phyloP scores from a whole-genome alignment of 257 asterid species.

The Nyctanthes arbortristis region DNA sequence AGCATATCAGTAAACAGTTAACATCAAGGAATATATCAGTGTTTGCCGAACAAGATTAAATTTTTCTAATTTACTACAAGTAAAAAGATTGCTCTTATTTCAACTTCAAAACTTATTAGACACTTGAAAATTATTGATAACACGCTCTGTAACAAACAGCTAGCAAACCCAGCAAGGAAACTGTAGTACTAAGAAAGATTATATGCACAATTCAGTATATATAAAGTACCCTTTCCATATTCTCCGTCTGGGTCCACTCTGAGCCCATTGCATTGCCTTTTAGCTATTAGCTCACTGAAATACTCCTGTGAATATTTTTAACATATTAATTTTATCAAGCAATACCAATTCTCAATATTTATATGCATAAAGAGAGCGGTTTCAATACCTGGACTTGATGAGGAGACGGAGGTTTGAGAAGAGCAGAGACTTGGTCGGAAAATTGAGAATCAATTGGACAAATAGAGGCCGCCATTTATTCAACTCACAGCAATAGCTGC shows the following conservation, averaged over 20 bases:
- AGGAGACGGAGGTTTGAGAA: slow-evolving; percentile 62
- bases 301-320: slow-evolving; percentile 45
- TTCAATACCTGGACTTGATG: slow-evolving; percentile 54
- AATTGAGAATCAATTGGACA: slow-evolving; percentile 53
- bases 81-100: not conserved
- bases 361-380: not conserved
- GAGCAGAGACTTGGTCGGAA: slow-evolving; percentile 49
- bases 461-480: slow-evolving; percentile 36
- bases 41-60: not conserved
- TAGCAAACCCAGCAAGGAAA: not conserved
- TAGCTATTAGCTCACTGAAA: slow-evolving; percentile 53
- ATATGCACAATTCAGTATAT: not conserved
- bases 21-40: not conserved
- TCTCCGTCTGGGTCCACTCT: slow-evolving; percentile 54
- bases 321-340: slow-evolving; percentile 7
- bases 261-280: slow-evolving; percentile 47
- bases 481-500: not conserved
- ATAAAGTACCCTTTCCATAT: slow-evolving; percentile 64
- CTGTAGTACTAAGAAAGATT: not conserved
- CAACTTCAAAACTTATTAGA: no score
- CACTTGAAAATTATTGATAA: no score
- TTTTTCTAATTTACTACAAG: not conserved
- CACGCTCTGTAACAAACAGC: slow-evolving; percentile 17
- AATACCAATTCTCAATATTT: not conserved
- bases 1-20: not conserved